Evolutionary conservation across 768 basidiomycete species (phyloP).

Genomic region (Phaeolepiota aurea): DNA sequence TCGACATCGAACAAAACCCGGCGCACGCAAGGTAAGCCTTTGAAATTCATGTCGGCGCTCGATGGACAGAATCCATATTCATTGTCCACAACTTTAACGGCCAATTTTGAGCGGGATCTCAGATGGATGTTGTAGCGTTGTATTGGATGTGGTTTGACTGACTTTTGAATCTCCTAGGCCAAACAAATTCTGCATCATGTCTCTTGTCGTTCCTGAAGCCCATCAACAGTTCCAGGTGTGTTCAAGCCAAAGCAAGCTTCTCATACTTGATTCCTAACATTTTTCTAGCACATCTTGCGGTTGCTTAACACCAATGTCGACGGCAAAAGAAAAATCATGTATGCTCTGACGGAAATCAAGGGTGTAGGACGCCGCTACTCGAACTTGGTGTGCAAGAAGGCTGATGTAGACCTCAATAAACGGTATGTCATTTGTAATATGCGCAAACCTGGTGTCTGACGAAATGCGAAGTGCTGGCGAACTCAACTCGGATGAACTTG

Average conservation of each 20-base stretch:
- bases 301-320: constrained; percentile 99
- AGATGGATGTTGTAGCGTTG: no score
- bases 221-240: constrained; percentile 92
- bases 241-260: constrained; percentile 1
- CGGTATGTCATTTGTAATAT: no score
- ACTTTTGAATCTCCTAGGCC: constrained; percentile 7
- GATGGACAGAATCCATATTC: no score
- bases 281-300: constrained; percentile 89
- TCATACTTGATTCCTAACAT: background rate
- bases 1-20: background rate
- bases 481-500: constrained; percentile 98
- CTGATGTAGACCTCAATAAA: constrained; percentile 97
- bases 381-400: constrained; percentile 99
- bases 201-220: constrained; percentile 92
- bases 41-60: background rate
- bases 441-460: no score
- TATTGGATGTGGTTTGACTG: no score
- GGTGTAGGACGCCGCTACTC: constrained; percentile 99
- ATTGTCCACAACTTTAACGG: background rate
- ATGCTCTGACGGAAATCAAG: constrained; percentile 99
- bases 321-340: constrained; percentile 99
- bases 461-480: constrained; percentile 98
- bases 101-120: constrained; percentile 1
- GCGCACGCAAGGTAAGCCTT: background rate
- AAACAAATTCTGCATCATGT: constrained; percentile 47